A percentile compares a stretch with the other conserved stretches of the same genome.
These are phyloP conservation scores for Chytriomyces hyalinus DNA, from an alignment of 192 early-diverging fungal genomes.

Conservation along the genomic window DNA sequence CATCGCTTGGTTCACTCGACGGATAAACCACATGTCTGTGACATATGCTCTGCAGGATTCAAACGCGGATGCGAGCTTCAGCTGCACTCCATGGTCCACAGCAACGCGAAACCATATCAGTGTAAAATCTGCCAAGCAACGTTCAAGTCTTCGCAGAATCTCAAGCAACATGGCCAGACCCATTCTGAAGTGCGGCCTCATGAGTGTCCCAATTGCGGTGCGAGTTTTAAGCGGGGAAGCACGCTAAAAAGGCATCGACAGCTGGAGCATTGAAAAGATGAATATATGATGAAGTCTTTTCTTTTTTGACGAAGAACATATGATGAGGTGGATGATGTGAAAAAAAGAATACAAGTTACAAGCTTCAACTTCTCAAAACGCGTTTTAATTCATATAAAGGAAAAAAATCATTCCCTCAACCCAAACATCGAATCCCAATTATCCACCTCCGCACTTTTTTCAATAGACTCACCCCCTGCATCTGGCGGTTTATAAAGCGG, in stretches of 20 bases:
- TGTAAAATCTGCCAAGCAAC: not conserved
- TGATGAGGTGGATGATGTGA: no score
- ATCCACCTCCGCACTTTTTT: no score
- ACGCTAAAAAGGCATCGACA: not conserved
- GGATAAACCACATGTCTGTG: conserved; percentile 1
- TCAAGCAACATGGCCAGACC: conserved; percentile 12
- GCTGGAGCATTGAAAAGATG: not conserved
- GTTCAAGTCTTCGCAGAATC: conserved; percentile 16
- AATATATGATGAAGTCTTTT: no score
- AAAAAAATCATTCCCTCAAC: no score
- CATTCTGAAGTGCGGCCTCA: not conserved
- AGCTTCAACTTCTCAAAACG: no score
- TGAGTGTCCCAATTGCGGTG: not conserved
- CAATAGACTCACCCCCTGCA: not conserved
- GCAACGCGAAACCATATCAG: conserved; percentile 2
- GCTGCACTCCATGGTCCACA: not conserved
- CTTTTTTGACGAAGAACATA: no score
- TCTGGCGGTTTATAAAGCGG: not conserved
- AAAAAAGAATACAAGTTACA: no score
- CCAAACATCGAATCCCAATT: no score
- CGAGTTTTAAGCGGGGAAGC: not conserved
- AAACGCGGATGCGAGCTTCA: conserved; percentile 6
- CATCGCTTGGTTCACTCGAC: conserved; percentile 3
- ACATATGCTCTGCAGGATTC: not conserved
- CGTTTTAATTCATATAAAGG: no score